Percentiles rank a stretch among this genome's conserved stretches.
These are phyloP conservation scores for Brassica cretica DNA, from an alignment of 345 rosid genomes.

Conservation along the genomic window DNA sequence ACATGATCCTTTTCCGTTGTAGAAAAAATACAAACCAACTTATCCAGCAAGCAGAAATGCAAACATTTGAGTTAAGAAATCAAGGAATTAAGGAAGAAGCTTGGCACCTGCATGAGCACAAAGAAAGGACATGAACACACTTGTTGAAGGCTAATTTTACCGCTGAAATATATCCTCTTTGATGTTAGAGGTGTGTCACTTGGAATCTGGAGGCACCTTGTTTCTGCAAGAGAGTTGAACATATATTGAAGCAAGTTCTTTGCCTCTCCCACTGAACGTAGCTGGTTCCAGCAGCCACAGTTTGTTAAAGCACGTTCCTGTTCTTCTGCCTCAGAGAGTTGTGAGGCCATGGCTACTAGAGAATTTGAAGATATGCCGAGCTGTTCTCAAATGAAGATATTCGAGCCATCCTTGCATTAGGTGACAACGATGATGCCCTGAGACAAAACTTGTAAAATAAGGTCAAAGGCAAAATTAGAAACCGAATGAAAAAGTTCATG, in stretches of 20 bases:
- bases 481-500: background rate
- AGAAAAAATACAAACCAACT: too few species aligned
- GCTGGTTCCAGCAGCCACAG: slow-evolving; percentile 97
- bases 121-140: too few species aligned
- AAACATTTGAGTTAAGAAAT: too few species aligned
- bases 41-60: too few species aligned
- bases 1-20: too few species aligned
- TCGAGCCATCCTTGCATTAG: slow-evolving; percentile 87
- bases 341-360: slow-evolving; percentile 97
- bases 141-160: too few species aligned
- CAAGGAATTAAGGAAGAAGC: too few species aligned
- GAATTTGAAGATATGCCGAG: slow-evolving; percentile 87
- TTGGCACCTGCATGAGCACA: too few species aligned
- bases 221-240: slow-evolving; percentile 83
- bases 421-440: slow-evolving; percentile 96
- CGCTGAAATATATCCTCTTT: too few species aligned
- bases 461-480: background rate
- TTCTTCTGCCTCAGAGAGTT: slow-evolving; percentile 98
- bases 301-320: slow-evolving; percentile 79
- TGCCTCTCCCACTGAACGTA: slow-evolving; percentile 97
- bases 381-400: slow-evolving; percentile 92
- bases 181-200: background rate
- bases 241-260: slow-evolving; percentile 92
- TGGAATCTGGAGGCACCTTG: slow-evolving; percentile 41
- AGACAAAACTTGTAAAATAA: slow-evolving; percentile 16